phyloP scores from a whole-genome alignment of 108 stramenopile genomes.

The Fragilaria radians region DNA sequence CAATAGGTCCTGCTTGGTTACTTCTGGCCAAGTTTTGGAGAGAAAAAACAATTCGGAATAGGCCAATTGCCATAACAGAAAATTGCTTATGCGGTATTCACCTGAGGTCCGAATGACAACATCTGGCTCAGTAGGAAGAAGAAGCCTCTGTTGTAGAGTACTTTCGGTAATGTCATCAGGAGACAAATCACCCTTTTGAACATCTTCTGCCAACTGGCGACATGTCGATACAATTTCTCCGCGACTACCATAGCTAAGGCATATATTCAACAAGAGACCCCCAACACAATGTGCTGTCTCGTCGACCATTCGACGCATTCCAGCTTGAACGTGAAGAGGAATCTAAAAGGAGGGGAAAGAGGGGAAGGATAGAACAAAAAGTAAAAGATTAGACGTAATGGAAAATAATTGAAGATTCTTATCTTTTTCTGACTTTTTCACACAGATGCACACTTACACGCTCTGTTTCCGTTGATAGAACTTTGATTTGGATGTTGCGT shows the following conservation, averaged over 20 bases:
- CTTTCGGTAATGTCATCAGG: constrained; percentile 47
- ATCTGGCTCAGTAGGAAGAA: constrained; percentile 78
- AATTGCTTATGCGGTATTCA: constrained; percentile 91
- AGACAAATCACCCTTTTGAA: constrained; percentile 31
- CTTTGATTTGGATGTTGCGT: constrained; percentile 62
- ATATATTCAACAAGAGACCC: constrained; percentile 81
- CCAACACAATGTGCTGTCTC: constrained; percentile 36
- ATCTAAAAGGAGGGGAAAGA: constrained; percentile 17
- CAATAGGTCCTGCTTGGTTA: constrained; percentile 52
- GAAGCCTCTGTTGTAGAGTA: constrained; percentile 29
- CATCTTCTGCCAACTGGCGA: constrained; percentile 43
- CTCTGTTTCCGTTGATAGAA: constrained; percentile 68
- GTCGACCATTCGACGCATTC: constrained; percentile 42
- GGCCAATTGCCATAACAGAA: constrained; percentile 92
- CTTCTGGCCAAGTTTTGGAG: constrained; percentile 91
- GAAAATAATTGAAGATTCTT: constrained; percentile 3
- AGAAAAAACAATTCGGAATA: constrained; percentile 95
- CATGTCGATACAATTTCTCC: constrained; percentile 86
- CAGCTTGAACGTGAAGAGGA: constrained; percentile 41
- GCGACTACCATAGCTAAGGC: constrained; percentile 89
- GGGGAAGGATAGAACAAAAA: neutral
- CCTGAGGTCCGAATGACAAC: constrained; percentile 93
- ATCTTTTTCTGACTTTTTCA: neutral
- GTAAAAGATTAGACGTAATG: neutral
- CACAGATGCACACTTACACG: constrained; percentile 31